A percentile compares a stretch with the other conserved stretches of the same genome.
These are phyloP conservation scores for Camellia oleifera DNA, from an alignment of 179 eudicot species.

Conservation along the genomic window DNA sequence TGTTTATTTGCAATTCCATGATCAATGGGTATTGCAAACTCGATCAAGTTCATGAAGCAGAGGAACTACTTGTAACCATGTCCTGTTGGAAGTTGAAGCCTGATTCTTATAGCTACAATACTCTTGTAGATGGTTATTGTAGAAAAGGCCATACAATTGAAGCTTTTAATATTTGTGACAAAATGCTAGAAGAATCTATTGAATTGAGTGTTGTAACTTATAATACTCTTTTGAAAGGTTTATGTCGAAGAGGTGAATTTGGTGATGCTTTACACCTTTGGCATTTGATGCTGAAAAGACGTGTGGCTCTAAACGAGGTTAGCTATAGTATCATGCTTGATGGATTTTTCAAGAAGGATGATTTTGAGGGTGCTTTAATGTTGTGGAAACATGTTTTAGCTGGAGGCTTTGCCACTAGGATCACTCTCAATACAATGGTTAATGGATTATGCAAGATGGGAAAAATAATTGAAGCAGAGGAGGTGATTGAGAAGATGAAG, in stretches of 20 bases:
- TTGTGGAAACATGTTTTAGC: slow-evolving; percentile 69
- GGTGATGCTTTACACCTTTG: slow-evolving; percentile 64
- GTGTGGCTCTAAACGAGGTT: slow-evolving; percentile 57
- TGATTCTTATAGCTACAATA: slow-evolving; percentile 75
- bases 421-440: slow-evolving; percentile 61
- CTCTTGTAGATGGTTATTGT: slow-evolving; percentile 74
- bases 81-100: slow-evolving; percentile 63
- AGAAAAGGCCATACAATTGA: slow-evolving; percentile 45
- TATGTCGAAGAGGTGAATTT: slow-evolving; percentile 49
- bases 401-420: slow-evolving; percentile 42
- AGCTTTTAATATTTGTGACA: slow-evolving; percentile 58
- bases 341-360: slow-evolving; percentile 52
- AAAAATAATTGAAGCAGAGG: slow-evolving; percentile 61
- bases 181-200: slow-evolving; percentile 41
- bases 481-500: slow-evolving; percentile 56
- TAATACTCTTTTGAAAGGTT: slow-evolving; percentile 73
- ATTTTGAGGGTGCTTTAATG: slow-evolving; percentile 42
- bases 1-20: slow-evolving; percentile 62
- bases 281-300: slow-evolving; percentile 63
- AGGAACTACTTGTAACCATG: slow-evolving; percentile 41
- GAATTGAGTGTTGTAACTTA: slow-evolving; percentile 56
- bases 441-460: slow-evolving; percentile 78
- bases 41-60: slow-evolving; percentile 54
- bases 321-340: slow-evolving; percentile 72
- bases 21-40: slow-evolving; percentile 81